Percentiles rank a stretch among this genome's conserved stretches.
phyloP scores from a whole-genome alignment of 1,284 basidiomycete genomes.

The Trametes sp. region DNA sequence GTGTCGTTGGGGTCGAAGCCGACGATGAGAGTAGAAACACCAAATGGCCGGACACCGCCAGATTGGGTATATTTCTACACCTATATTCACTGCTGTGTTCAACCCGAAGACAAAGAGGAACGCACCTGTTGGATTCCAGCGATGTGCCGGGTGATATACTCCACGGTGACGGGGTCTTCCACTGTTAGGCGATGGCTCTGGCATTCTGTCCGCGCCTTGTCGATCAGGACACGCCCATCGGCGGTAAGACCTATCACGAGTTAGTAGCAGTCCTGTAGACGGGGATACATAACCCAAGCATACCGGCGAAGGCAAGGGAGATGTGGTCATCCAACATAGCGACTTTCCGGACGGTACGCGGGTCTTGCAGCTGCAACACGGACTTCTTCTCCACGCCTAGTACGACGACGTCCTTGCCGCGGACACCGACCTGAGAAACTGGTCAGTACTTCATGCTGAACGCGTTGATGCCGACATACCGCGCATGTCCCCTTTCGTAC shows the following conservation, averaged over 20 bases:
- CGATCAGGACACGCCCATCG: slow-evolving; percentile 97
- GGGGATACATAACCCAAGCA: slow-evolving; percentile 32
- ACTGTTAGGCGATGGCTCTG: slow-evolving; percentile 98
- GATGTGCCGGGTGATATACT: slow-evolving; percentile 98
- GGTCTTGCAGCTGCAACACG: slow-evolving; percentile 96
- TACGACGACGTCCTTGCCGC: slow-evolving; percentile 94
- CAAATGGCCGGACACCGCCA: slow-evolving; percentile 97
- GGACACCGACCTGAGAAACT: slow-evolving; percentile 84
- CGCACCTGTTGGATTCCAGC: slow-evolving; percentile 96
- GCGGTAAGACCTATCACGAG: slow-evolving; percentile 84
- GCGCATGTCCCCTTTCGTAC: slow-evolving; percentile 98
- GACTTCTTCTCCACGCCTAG: slow-evolving; percentile 99
- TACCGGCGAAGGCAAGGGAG: slow-evolving; percentile 97
- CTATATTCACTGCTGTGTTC: slow-evolving; percentile 8
- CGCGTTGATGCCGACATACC: slow-evolving; percentile 55
- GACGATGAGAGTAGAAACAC: slow-evolving; percentile 96
- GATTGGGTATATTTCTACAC: slow-evolving; percentile 95
- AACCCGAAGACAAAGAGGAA: not conserved
- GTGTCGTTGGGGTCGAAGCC: slow-evolving; percentile 97
- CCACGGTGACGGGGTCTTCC: slow-evolving; percentile 97
- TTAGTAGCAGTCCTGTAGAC: not conserved
- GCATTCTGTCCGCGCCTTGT: slow-evolving; percentile 97
- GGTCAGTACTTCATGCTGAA: not conserved
- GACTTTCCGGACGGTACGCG: slow-evolving; percentile 96
- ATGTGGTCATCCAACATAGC: slow-evolving; percentile 99